phyloP scores from a whole-genome alignment of 202 grass and related monocot genomes.

The Carex arenaria region DNA sequence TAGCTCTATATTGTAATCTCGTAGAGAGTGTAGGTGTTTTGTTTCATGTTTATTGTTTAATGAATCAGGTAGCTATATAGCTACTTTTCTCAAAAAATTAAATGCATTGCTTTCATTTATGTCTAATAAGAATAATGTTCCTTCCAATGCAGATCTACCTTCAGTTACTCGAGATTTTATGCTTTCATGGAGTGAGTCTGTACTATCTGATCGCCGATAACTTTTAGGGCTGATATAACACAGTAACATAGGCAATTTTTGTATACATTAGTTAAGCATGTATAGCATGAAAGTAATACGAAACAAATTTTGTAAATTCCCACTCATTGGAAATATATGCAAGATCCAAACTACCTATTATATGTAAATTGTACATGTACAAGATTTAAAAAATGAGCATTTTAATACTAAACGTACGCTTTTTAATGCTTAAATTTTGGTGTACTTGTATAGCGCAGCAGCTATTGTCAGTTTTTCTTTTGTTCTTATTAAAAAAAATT shows the following conservation, averaged over 20 bases:
- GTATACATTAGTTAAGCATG: not conserved
- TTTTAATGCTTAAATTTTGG: not conserved
- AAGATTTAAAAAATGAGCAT: not conserved
- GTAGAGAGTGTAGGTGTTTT: no score
- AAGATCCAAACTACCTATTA: not conserved
- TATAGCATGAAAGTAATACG: slow-evolving; percentile 9
- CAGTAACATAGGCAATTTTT: slow-evolving; percentile 21
- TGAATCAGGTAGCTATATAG: no score
- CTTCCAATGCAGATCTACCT: slow-evolving; percentile 61
- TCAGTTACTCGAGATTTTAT: slow-evolving; percentile 70
- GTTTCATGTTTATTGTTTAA: no score
- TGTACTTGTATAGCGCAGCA: not conserved
- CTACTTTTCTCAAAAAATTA: no score
- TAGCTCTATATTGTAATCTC: no score
- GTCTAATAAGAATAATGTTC: not conserved
- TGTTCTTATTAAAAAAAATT: no score
- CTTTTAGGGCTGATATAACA: slow-evolving; percentile 22
- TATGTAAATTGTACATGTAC: not conserved
- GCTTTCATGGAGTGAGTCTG: slow-evolving; percentile 81
- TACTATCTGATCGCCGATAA: slow-evolving; percentile 76
- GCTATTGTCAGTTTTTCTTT: not conserved
- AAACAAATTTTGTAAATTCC: slow-evolving; percentile 24
- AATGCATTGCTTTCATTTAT: not conserved
- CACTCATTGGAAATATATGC: not conserved
- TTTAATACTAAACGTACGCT: not conserved